These are phyloP conservation scores for Colletotrichum siamense DNA, from an alignment of 2,329 filamentous ascomycete genomes.

Conservation along the genomic window DNA sequence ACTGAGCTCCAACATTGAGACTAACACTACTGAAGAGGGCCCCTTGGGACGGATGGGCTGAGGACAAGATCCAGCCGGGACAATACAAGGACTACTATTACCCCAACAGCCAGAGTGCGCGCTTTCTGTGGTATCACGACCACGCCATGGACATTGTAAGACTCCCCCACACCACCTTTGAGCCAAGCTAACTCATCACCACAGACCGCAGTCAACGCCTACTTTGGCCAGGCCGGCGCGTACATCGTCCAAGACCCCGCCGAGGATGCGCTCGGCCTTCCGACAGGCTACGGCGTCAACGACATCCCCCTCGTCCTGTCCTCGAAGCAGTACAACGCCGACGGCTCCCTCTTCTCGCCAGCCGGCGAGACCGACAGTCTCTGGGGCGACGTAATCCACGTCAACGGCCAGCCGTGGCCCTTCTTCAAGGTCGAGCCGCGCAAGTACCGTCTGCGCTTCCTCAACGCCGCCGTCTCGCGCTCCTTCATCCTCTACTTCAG, in stretches of 20 bases:
- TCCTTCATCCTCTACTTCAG: slow-evolving; percentile 54
- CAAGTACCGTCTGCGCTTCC: slow-evolving; percentile 63
- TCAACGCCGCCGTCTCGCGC: slow-evolving; percentile 54
- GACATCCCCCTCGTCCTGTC: slow-evolving; percentile 57
- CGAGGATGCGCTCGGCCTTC: slow-evolving; percentile 54
- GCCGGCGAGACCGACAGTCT: slow-evolving; percentile 49
- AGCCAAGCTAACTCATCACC: accelerated
- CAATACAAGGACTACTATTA: slow-evolving; percentile 69
- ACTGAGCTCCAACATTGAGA: slow-evolving; percentile 28
- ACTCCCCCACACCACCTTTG: accelerated
- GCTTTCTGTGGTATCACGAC: slow-evolving; percentile 65
- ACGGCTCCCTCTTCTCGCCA: slow-evolving; percentile 54
- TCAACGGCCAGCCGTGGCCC: slow-evolving; percentile 66
- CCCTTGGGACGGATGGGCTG: slow-evolving; percentile 52
- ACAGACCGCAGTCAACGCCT: slow-evolving; percentile 58
- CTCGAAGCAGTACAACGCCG: slow-evolving; percentile 56
- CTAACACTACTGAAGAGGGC: slow-evolving; percentile 16
- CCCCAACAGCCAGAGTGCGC: slow-evolving; percentile 57
- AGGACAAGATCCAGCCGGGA: slow-evolving; percentile 54
- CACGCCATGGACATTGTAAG: slow-evolving; percentile 40
- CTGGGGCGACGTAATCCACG: slow-evolving; percentile 63
- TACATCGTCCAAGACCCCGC: slow-evolving; percentile 58
- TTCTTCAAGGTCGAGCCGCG: slow-evolving; percentile 63
- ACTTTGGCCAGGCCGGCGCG: slow-evolving; percentile 60
- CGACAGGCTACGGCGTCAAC: slow-evolving; percentile 52